Base-by-base conservation (phyloP, 139 green algal genomes). In the Chlorella sp. region DNA sequence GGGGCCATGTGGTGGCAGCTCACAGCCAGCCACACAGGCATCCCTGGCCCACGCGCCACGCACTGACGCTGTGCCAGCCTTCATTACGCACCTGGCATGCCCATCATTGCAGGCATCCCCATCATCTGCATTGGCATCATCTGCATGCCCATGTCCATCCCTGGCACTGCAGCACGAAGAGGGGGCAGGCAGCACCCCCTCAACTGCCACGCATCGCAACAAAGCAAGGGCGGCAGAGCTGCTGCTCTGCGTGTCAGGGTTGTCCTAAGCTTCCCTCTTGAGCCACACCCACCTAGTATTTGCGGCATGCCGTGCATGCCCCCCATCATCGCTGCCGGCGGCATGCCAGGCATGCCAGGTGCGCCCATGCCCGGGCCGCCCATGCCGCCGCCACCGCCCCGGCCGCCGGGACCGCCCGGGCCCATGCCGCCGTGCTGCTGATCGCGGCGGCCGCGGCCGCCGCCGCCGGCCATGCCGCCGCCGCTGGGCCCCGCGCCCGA, bases 91-190 rank as follows among this genome's bases (percentile, higher is more conserved):
- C 71, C 71, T 40, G 60, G 63, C 60, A 78, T 71, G 67, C 48
- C 69, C 38, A 31, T 42, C 42, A 71, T 65, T 5, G 35, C 36
- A 23, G 76, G 59, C 56, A 74, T 76, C 33, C 63, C 70, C 81
- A 82, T 79, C n/a, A 76, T 71, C 9, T 27, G 50, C 5, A 42
- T 71, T 50, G 60, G 56, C 35, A 36, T 42, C 80, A 85, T 85
- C 5, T 61, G 33, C 67, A 77, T 72, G 33, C 61, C 60, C 53
- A 77, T 81, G n/a, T 38, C 64, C 43, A 70, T 61, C 3, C 46
- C 48, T 0, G 38, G 38, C 51, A 74, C 75, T 36, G 56, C 50
- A 59, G 19, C 41, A 41, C 35, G 12, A 21, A 53, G 14, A 23
- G 27, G 21, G 38, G 8, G 38, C 69, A 65, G 65, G 5, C 61